Conservation (phyloP, 2,329 filamentous ascomycete species). For the Nakataea oryzae region DNA sequence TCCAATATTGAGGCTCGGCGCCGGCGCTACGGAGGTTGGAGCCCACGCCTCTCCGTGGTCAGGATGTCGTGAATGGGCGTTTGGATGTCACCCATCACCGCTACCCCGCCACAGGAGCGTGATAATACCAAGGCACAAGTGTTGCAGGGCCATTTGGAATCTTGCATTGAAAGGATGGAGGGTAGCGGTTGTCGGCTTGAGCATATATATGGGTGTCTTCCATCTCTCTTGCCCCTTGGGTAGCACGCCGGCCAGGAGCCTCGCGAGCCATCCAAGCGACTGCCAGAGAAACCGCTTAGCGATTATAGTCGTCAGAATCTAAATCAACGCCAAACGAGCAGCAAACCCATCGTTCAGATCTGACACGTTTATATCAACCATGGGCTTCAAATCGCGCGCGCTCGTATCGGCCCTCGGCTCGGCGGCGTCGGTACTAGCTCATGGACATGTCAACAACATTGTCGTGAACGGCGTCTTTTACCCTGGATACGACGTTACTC, state of each 20-base stretch:
- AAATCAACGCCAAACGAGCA: not conserved
- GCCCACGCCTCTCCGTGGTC: not conserved
- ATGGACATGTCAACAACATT: constrained; percentile 10
- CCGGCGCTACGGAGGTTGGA: not conserved
- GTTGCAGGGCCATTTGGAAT: not conserved
- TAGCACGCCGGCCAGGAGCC: not conserved
- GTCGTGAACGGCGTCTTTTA: constrained; percentile 58
- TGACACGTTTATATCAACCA: not conserved
- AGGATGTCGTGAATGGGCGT: not conserved
- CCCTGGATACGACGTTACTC: constrained; percentile 29
- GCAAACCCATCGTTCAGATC: not conserved
- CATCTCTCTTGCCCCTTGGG: not conserved
- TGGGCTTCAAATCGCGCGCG: not conserved
- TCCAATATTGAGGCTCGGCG: not conserved
- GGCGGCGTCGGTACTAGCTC: constrained; percentile 39
- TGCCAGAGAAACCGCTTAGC: too few species aligned
- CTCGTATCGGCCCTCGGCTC: constrained; percentile 23
- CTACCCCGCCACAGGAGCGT: not conserved
- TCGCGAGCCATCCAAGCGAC: not conserved
- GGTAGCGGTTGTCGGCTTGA: not conserved
- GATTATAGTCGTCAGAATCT: too few species aligned
- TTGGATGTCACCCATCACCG: not conserved
- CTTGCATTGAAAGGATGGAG: too few species aligned
- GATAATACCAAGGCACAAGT: not conserved
- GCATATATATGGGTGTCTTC: not conserved